A percentile compares a stretch with the other conserved stretches of the same genome.
Conservation (phyloP, 2,329 filamentous ascomycete genomes). For the Scedosporium boydii region DNA sequence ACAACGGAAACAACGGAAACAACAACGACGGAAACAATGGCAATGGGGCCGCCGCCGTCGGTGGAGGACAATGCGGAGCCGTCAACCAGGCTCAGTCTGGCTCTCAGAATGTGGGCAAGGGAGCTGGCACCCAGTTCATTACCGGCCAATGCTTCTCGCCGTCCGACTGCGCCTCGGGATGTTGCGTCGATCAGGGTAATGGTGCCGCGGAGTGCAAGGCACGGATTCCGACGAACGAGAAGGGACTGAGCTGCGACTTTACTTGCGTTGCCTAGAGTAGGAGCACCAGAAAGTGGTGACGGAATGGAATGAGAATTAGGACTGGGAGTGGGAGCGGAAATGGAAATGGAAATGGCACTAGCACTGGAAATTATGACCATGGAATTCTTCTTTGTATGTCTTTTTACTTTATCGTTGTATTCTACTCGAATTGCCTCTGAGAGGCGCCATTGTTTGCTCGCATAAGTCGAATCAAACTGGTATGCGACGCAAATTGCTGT, state of each 20-base stretch:
- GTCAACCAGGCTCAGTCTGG: constrained; percentile 10
- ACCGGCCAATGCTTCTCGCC: constrained; percentile 15
- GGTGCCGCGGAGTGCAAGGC: constrained; percentile 5
- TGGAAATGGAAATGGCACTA: not conserved
- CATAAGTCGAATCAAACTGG: not conserved
- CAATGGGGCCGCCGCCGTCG: not conserved
- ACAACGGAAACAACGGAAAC: not conserved
- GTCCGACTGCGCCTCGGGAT: constrained; percentile 20
- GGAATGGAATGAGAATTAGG: not conserved
- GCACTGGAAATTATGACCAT: not conserved
- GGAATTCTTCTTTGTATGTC: not conserved
- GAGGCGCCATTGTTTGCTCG: not conserved
- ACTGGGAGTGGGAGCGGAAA: not conserved
- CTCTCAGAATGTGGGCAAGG: constrained; percentile 16
- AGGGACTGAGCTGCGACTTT: constrained; percentile 4
- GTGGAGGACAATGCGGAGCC: not conserved
- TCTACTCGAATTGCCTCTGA: not conserved
- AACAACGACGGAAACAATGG: not conserved
- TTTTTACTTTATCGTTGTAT: not conserved
- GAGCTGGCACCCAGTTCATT: constrained; percentile 17
- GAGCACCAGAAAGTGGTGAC: not conserved
- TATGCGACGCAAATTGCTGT: too few species aligned
- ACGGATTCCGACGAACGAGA: not conserved
- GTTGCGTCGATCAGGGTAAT: constrained; percentile 17
- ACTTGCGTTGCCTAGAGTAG: not conserved